These are phyloP conservation scores for Gossypium australe DNA, from an alignment of 345 rosid genomes.

Conservation along the genomic window DNA sequence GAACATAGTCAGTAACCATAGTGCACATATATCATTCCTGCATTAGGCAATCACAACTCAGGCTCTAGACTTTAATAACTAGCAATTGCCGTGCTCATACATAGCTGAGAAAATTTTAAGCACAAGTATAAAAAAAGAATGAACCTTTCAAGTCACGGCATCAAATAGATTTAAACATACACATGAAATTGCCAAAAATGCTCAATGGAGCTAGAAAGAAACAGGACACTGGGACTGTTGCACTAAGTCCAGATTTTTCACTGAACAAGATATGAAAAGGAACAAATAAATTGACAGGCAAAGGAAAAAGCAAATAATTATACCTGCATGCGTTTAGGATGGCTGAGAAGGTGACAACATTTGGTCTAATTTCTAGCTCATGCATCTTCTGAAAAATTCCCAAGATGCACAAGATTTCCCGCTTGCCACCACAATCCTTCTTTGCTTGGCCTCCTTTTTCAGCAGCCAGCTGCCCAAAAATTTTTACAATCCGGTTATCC, in stretches of 20 bases:
- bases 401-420: conserved; percentile 72
- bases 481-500: conserved; percentile 45
- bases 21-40: not conserved
- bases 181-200: not conserved
- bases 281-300: not conserved
- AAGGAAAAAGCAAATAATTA: not conserved
- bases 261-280: conserved; percentile 5
- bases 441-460: conserved; percentile 46
- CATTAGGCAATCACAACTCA: not conserved
- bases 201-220: not conserved
- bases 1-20: not conserved
- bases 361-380: conserved; percentile 78
- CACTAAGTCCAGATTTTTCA: conserved; percentile 2
- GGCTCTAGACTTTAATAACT: not conserved
- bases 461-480: conserved; percentile 64
- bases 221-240: not conserved
- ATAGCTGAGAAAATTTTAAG: not conserved
- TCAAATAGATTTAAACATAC: not conserved
- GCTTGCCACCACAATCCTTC: conserved; percentile 43
- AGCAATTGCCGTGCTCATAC: not conserved
- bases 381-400: conserved; percentile 84
- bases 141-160: conserved; percentile 2
- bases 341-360: conserved; percentile 93
- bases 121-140: not conserved
- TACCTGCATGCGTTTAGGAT: conserved; percentile 95